Evolutionary conservation across 1,139 yeast genomes (phyloP).

Genomic region (Kodamaea anthophila): DNA sequence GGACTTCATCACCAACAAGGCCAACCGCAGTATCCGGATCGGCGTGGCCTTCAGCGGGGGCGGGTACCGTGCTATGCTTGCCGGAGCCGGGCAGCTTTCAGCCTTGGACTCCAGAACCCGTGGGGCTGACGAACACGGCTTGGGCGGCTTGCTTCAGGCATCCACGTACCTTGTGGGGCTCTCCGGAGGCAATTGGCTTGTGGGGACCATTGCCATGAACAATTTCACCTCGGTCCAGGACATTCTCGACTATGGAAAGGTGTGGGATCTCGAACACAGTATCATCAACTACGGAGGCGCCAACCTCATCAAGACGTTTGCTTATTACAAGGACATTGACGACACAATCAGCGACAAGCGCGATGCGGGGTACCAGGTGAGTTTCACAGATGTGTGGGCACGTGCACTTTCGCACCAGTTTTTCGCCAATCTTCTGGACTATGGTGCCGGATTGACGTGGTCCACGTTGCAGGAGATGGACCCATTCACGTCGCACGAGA

Average conservation of each 20-base stretch:
- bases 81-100: conserved; percentile 23
- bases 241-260: conserved; percentile 41
- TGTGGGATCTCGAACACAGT: conserved; percentile 67
- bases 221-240: conserved; percentile 72
- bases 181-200: conserved; percentile 85
- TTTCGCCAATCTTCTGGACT: conserved; percentile 49
- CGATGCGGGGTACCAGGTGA: conserved; percentile 70
- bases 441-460: conserved; percentile 63
- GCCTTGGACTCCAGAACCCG: conserved; percentile 20
- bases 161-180: conserved; percentile 73
- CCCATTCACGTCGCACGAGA: conserved; percentile 50
- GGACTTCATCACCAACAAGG: conserved; percentile 14
- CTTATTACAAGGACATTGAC: conserved; percentile 49
- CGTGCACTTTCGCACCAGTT: conserved; percentile 75
- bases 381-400: conserved; percentile 94
- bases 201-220: conserved; percentile 74
- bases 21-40: conserved; percentile 16
- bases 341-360: conserved; percentile 54
- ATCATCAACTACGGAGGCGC: conserved; percentile 67
- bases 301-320: conserved; percentile 50
- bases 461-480: conserved; percentile 50
- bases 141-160: conserved; percentile 74
- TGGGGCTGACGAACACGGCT: conserved; percentile 51
- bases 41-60: conserved; percentile 24
- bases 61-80: conserved; percentile 24